phyloP scores from a whole-genome alignment of 2,329 filamentous ascomycete genomes.

The Byssochlamys sp. region DNA sequence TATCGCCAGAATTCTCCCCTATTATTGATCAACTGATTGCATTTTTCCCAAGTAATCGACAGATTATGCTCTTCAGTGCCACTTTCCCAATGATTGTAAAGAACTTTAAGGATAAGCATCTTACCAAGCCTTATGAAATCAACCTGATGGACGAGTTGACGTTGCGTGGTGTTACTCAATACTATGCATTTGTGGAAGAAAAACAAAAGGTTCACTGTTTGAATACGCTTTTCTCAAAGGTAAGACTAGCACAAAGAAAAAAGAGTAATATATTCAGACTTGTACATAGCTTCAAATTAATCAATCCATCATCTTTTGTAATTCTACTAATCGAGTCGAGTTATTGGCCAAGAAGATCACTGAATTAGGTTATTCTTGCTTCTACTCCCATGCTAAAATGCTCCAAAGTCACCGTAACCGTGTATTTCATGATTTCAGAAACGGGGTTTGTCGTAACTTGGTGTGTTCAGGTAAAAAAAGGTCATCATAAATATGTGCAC shows the following conservation, averaged over 20 bases:
- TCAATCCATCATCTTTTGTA: slow-evolving; percentile 99
- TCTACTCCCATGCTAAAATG: slow-evolving; percentile 98
- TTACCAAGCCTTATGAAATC: slow-evolving; percentile 92
- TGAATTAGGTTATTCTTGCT: slow-evolving; percentile 96
- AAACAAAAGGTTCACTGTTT: slow-evolving; percentile 98
- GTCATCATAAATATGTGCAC: no score
- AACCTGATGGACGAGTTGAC: slow-evolving; percentile 99
- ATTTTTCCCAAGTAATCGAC: slow-evolving; percentile 92
- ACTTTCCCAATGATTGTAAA: slow-evolving; percentile 98
- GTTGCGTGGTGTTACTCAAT: slow-evolving; percentile 93
- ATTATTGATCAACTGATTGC: slow-evolving; percentile 92
- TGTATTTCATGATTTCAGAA: slow-evolving; percentile 98
- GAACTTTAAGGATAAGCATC: slow-evolving; percentile 96
- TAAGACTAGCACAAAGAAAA: no score
- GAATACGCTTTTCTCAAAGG: slow-evolving; percentile 97
- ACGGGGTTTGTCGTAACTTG: slow-evolving; percentile 92
- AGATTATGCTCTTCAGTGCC: slow-evolving; percentile 98
- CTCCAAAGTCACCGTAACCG: slow-evolving; percentile 92
- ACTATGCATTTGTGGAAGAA: slow-evolving; percentile 98
- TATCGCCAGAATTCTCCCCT: slow-evolving; percentile 92
- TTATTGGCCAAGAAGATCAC: slow-evolving; percentile 98
- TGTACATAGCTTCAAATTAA: slow-evolving; percentile 99
- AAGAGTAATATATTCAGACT: no score
- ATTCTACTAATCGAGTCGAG: slow-evolving; percentile 96
- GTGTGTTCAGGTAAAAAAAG: no score